Evolutionary conservation across 1,139 yeast genomes (phyloP).

Genomic region (Pichia kudriavzevii): DNA sequence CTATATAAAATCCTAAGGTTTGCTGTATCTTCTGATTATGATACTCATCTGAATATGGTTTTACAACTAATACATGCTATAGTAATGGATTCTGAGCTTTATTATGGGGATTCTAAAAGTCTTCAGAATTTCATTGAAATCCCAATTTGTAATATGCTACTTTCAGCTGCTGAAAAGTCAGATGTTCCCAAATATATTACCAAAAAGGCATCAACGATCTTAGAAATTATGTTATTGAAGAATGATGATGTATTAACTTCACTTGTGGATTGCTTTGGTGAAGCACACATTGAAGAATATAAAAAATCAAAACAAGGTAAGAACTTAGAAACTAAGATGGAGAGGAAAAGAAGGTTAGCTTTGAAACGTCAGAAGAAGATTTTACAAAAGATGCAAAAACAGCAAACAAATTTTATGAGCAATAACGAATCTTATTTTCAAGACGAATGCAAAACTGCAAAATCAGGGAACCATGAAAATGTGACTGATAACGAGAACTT

Average conservation of each 20-base stretch:
- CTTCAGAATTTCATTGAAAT: slow-evolving; percentile 42
- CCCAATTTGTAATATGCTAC: slow-evolving; percentile 49
- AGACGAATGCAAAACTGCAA: slow-evolving; percentile 2
- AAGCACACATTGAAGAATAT: slow-evolving; percentile 42
- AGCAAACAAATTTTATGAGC: slow-evolving; percentile 64
- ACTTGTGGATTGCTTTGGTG: slow-evolving; percentile 51
- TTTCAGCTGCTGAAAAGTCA: slow-evolving; percentile 40
- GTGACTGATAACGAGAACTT: not conserved
- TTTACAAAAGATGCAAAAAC: slow-evolving; percentile 70
- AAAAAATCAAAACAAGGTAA: slow-evolving; percentile 47
- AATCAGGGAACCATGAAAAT: not conserved
- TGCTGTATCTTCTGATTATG: slow-evolving; percentile 36
- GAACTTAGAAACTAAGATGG: slow-evolving; percentile 57
- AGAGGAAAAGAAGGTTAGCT: slow-evolving; percentile 59
- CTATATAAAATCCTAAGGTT: slow-evolving; percentile 48
- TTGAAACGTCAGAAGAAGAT: slow-evolving; percentile 65
- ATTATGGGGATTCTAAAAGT: slow-evolving; percentile 29
- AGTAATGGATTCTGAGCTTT: slow-evolving; percentile 44
- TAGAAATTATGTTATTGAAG: slow-evolving; percentile 42
- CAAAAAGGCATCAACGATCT: slow-evolving; percentile 48
- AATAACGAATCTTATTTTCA: slow-evolving; percentile 30
- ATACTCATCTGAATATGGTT: slow-evolving; percentile 49
- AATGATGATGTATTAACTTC: slow-evolving; percentile 44
- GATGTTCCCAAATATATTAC: slow-evolving; percentile 42
- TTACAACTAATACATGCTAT: slow-evolving; percentile 64